Base-by-base conservation (phyloP, 768 basidiomycete genomes). In the Leccinum longicurvipes region DNA sequence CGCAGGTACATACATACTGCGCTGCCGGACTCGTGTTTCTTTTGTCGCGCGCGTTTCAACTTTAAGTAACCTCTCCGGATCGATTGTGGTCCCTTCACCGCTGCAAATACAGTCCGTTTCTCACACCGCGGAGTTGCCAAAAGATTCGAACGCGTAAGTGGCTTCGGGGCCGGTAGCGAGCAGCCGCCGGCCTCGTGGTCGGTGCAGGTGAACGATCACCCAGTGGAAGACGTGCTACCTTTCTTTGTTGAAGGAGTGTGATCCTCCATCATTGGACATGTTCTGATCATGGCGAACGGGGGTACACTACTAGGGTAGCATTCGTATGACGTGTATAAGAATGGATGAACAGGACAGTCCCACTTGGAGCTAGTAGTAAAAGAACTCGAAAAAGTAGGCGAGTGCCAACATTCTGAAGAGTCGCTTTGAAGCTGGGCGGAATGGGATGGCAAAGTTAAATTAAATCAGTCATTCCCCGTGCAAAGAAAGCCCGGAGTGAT, bases 381-480 rank as follows among this genome's bases (percentile, higher is more conserved):
- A 27, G 29, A 44, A 10, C 15, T 29, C 27, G 29, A 28, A 34
- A 46, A 23, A 8, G 17, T 28, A 48, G 52, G 34, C 49, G 44
- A 29, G 11, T 54, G 34, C 14, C 12, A 50, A 24, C 29, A 31
- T 34, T 45, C 51, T 24, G 4, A 23, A 34, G 15, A 34, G 25
- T n/a, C 27, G 32, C 53, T 45, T 39, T 39, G 45, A 14, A 46
- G 53, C 17, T 58, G 32, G 45, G 29, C 45, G 31, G 45, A 49
- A 45, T 42, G 41, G 48, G 34, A n/a, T 19, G 39, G 39, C 39
- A 41, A 21, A 34, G 59, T 39, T 25, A 45, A 56, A 48, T 58
- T 59, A 58, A 54, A 59, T 55, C 54, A 50, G 47, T 53, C 34
- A 42, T 44, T 44, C 31, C 47, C 39, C 52, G 51, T 53, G 25